A percentile compares a stretch with the other conserved stretches of the same genome.
Evolutionary conservation across 257 asterid genomes (phyloP).

Genomic region (Mentha longifolia): DNA sequence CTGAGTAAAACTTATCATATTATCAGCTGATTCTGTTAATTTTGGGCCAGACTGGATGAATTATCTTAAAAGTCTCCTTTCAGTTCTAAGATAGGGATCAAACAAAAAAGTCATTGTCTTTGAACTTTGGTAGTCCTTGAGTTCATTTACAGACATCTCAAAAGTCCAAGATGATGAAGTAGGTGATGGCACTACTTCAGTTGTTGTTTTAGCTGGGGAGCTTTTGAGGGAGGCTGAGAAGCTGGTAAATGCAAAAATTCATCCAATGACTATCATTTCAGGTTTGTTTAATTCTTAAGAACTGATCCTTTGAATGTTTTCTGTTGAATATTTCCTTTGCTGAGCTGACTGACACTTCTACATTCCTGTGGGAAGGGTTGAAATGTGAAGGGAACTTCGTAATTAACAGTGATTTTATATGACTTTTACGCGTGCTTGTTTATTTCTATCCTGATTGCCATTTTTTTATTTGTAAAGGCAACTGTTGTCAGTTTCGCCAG

Average conservation of each 20-base stretch:
- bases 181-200: slow-evolving; percentile 99
- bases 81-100: background rate
- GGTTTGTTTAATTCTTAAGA: slow-evolving; percentile 46
- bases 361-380: background rate
- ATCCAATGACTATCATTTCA: slow-evolving; percentile 92
- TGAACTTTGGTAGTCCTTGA: slow-evolving; percentile 40
- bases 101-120: background rate
- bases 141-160: slow-evolving; percentile 68
- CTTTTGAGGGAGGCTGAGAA: slow-evolving; percentile 98
- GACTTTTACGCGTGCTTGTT: background rate
- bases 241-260: slow-evolving; percentile 86
- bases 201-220: slow-evolving; percentile 97
- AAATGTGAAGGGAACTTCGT: background rate
- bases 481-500: slow-evolving; percentile 7
- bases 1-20: background rate
- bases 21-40: slow-evolving; percentile 10
- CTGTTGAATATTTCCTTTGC: slow-evolving; percentile 1
- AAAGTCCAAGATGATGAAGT: slow-evolving; percentile 99
- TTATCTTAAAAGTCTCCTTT: background rate
- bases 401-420: background rate
- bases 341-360: background rate
- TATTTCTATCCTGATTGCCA: background rate
- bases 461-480: background rate
- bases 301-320: slow-evolving; percentile 16
- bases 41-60: background rate